Evolutionary conservation across 768 basidiomycete genomes (phyloP).

Genomic region (Floccularia luteovirens): DNA sequence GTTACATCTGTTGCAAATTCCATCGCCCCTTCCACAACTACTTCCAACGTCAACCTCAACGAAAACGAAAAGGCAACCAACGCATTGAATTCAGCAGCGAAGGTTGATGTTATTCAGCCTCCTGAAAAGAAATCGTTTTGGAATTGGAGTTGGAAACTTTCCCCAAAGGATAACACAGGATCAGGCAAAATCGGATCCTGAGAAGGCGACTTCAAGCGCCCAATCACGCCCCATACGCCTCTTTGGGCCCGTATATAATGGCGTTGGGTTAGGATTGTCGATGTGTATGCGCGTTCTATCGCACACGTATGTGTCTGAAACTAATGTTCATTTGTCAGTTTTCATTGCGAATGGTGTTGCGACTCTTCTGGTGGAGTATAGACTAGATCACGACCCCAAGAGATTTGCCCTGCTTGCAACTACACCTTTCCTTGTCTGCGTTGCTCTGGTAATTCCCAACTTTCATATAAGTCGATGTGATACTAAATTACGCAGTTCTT

Average conservation of each 20-base stretch:
- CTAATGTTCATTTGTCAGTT: slow-evolving; percentile 32
- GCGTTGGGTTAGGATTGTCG: slow-evolving; percentile 59
- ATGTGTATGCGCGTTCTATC: slow-evolving; percentile 39
- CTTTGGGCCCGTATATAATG: slow-evolving; percentile 67
- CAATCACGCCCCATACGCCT: slow-evolving; percentile 44
- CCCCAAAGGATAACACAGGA: slow-evolving; percentile 23
- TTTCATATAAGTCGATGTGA: not conserved
- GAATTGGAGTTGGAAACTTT: slow-evolving; percentile 42
- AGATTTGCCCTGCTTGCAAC: slow-evolving; percentile 65
- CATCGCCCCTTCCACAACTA: slow-evolving; percentile 34
- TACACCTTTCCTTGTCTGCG: slow-evolving; percentile 66
- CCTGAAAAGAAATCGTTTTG: slow-evolving; percentile 20
- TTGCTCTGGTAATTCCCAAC: slow-evolving; percentile 46
- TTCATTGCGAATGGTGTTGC: slow-evolving; percentile 59
- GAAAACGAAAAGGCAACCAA: slow-evolving; percentile 40
- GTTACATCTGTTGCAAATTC: slow-evolving; percentile 29
- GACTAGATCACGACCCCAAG: slow-evolving; percentile 52
- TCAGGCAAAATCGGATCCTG: slow-evolving; percentile 32
- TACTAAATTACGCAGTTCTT: slow-evolving; percentile 50
- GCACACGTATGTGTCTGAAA: not conserved
- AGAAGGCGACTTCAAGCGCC: slow-evolving; percentile 33
- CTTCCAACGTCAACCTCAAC: slow-evolving; percentile 48
- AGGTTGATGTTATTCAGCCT: slow-evolving; percentile 21
- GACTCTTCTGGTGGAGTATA: slow-evolving; percentile 57
- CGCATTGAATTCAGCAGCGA: slow-evolving; percentile 16